Evolutionary conservation across 2,329 filamentous ascomycete genomes (phyloP).

Genomic region (Akanthomyces muscarius): DNA sequence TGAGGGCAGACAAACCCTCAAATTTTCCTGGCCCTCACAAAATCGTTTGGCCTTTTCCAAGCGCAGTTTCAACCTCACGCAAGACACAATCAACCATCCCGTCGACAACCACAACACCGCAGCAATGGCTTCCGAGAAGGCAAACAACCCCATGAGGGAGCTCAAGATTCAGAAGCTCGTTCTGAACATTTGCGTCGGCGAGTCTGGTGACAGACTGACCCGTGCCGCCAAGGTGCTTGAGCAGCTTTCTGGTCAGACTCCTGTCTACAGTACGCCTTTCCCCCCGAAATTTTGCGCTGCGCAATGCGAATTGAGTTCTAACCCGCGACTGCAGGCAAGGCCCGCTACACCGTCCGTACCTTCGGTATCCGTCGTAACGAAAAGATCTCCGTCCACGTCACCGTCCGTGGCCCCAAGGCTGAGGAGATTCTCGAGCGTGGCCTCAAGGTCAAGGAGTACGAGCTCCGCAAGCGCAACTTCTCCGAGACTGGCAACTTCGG

Average conservation of each 20-base stretch:
- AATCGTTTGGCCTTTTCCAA: constrained; percentile 27
- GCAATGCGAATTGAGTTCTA: constrained; percentile 17
- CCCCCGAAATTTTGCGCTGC: constrained; percentile 22
- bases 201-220: constrained; percentile 99
- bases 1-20: constrained; percentile 42
- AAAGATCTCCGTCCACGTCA: constrained; percentile 99
- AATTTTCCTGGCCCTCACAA: constrained; percentile 36
- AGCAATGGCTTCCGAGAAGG: constrained; percentile 68
- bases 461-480: constrained; percentile 99
- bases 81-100: constrained; percentile 30
- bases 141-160: constrained; percentile 98
- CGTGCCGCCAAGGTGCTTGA: constrained; percentile 99
- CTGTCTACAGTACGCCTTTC: constrained; percentile 81
- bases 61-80: constrained; percentile 29
- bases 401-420: constrained; percentile 94
- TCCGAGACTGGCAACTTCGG: constrained; percentile 99
- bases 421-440: constrained; percentile 99
- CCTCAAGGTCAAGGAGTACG: constrained; percentile 99
- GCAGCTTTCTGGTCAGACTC: constrained; percentile 98
- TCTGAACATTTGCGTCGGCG: constrained; percentile 98
- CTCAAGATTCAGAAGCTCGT: constrained; percentile 99
- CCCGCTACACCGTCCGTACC: constrained; percentile 99
- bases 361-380: constrained; percentile 99
- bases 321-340: constrained; percentile 68
- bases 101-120: constrained; percentile 32